Evolutionary conservation across 352 stramenopile species (phyloP).

Genomic region (Peronospora farinosa): DNA sequence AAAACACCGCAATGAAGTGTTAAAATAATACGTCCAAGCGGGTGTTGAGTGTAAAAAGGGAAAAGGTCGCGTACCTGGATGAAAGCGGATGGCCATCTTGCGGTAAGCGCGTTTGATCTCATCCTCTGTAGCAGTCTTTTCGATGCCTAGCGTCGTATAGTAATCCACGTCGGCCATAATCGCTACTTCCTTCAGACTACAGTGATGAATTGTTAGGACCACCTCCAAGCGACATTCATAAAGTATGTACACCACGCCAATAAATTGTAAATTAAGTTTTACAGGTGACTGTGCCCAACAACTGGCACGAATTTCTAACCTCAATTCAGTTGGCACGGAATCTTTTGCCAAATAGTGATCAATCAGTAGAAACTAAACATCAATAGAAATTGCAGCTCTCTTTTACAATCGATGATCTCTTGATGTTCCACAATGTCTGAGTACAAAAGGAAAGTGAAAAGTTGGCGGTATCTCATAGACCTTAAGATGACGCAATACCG

Average conservation of each 20-base stretch:
- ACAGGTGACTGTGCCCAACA: no score
- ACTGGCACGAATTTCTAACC: no score
- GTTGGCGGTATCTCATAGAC: no score
- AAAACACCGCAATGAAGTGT: conserved; percentile 2
- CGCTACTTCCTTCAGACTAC: neutral
- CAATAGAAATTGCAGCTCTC: no score
- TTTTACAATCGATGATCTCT: no score
- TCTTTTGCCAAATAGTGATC: no score
- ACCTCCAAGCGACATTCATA: neutral
- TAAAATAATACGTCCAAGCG: neutral
- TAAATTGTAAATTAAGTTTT: neutral
- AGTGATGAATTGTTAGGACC: no score
- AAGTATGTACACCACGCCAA: neutral
- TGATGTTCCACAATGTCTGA: no score
- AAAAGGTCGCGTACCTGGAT: conserved; percentile 52
- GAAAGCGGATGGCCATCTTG: conserved; percentile 83
- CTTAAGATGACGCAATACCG: no score
- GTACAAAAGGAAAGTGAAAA: no score
- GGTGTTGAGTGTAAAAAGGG: neutral
- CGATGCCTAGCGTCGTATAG: conserved; percentile 63
- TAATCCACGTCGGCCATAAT: conserved; percentile 55
- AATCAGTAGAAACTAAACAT: no score
- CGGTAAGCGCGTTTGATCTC: conserved; percentile 84
- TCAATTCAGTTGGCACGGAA: no score
- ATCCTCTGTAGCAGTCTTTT: conserved; percentile 64